phyloP scores from a whole-genome alignment of 306 rosid genomes.

The Urtica urens region DNA sequence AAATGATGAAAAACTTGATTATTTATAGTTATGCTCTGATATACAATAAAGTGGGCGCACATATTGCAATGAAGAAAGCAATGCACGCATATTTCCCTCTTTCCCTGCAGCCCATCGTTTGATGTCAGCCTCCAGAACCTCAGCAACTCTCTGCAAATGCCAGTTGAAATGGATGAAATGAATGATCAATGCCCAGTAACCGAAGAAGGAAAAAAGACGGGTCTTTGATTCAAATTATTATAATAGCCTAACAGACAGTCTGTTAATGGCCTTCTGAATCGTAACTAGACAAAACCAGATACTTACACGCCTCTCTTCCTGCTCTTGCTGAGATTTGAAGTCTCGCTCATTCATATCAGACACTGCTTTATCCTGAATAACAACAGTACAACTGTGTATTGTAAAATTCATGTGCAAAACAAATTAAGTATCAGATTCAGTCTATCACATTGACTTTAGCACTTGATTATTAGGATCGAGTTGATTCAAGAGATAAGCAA shows the following conservation, averaged over 20 bases:
- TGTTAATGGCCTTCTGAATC: constrained; percentile 44
- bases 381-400: constrained; percentile 12
- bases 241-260: no score
- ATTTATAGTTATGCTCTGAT: no score
- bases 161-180: no score
- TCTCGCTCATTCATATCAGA: constrained; percentile 90
- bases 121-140: constrained; percentile 39
- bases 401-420: no score
- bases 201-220: not conserved
- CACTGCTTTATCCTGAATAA: constrained; percentile 70
- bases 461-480: no score
- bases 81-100: constrained; percentile 89
- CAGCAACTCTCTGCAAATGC: constrained; percentile 61
- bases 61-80: constrained; percentile 61
- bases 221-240: no score
- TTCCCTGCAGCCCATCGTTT: constrained; percentile 85
- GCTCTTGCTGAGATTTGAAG: constrained; percentile 57
- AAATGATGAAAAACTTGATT: not conserved
- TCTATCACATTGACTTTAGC: no score
- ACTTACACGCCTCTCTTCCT: constrained; percentile 84
- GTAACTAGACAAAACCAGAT: constrained; percentile 5
- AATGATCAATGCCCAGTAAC: no score
- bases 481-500: no score
- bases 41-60: no score
- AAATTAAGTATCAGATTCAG: no score